Evolutionary conservation across 768 basidiomycete genomes (phyloP).

Genomic region (Stropharia rugosoannulata): DNA sequence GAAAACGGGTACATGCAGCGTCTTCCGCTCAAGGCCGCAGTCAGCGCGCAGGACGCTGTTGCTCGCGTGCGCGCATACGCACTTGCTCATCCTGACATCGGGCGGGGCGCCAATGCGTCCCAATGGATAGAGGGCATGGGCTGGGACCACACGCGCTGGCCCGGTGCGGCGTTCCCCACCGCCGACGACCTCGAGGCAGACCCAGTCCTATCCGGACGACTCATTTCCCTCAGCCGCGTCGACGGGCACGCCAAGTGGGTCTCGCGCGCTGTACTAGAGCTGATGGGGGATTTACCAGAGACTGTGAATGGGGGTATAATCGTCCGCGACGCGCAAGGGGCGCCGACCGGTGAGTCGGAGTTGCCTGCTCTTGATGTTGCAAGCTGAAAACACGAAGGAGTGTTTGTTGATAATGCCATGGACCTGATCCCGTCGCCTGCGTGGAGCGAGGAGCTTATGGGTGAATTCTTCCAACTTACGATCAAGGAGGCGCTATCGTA

Average conservation of each 20-base stretch:
- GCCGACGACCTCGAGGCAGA: slow-evolving; percentile 77
- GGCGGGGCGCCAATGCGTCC: slow-evolving; percentile 44
- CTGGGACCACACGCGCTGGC: slow-evolving; percentile 92
- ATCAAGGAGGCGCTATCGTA: slow-evolving; percentile 66
- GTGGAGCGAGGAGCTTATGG: slow-evolving; percentile 57
- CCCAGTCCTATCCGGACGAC: slow-evolving; percentile 61
- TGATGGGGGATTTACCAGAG: slow-evolving; percentile 60
- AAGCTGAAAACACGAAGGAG: slow-evolving; percentile 34
- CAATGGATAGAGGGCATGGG: slow-evolving; percentile 86
- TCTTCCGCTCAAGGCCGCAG: slow-evolving; percentile 58
- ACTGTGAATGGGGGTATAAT: slow-evolving; percentile 73
- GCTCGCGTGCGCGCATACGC: slow-evolving; percentile 60
- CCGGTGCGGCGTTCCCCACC: slow-evolving; percentile 61
- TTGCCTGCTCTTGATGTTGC: background rate
- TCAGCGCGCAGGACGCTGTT: slow-evolving; percentile 67
- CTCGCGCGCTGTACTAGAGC: slow-evolving; percentile 65
- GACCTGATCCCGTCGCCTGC: slow-evolving; percentile 66
- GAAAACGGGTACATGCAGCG: slow-evolving; percentile 71
- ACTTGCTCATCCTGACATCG: slow-evolving; percentile 42
- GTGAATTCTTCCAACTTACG: slow-evolving; percentile 57
- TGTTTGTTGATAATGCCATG: slow-evolving; percentile 91
- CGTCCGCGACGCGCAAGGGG: slow-evolving; percentile 58
- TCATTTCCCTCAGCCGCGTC: slow-evolving; percentile 72
- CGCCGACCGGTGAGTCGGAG: slow-evolving; percentile 57
- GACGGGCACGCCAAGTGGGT: slow-evolving; percentile 91